Evolutionary conservation across 192 early-diverging fungal species (phyloP).

Genomic region (Phycomyces nitens): DNA sequence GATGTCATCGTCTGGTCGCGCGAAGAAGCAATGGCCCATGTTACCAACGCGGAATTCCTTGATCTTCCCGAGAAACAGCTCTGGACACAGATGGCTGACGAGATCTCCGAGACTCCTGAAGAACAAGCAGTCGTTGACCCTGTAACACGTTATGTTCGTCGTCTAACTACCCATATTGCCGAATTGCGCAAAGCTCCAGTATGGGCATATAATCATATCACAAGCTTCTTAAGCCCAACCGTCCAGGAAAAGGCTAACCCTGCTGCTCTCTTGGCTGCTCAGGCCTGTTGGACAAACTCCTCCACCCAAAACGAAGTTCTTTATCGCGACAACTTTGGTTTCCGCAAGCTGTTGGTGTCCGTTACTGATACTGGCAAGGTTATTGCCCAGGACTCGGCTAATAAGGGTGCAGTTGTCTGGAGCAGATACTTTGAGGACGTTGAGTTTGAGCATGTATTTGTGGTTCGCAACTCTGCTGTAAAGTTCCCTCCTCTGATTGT

Average conservation of each 20-base stretch:
- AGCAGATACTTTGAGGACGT: conserved; percentile 46
- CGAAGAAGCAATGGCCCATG: conserved; percentile 79
- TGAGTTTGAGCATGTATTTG: conserved; percentile 43
- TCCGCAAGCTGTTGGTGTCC: conserved; percentile 87
- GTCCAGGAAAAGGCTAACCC: conserved; percentile 1
- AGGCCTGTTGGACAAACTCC: conserved; percentile 15
- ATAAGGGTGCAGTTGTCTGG: conserved; percentile 78
- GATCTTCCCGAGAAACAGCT: conserved; percentile 74
- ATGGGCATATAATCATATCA: conserved; percentile 40
- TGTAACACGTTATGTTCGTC: conserved; percentile 62
- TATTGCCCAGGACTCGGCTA: conserved; percentile 76
- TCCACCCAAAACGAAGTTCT: conserved; percentile 16
- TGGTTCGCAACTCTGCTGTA: conserved; percentile 59
- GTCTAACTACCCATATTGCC: conserved; percentile 47
- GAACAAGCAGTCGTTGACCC: conserved; percentile 44
- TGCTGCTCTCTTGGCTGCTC: conserved; percentile 9
- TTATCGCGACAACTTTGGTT: conserved; percentile 69
- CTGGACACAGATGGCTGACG: conserved; percentile 66
- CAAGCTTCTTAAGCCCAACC: conserved; percentile 13
- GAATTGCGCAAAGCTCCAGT: conserved; percentile 47
- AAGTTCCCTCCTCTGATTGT: conserved; percentile 73
- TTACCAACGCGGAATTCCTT: conserved; percentile 67
- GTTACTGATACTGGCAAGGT: conserved; percentile 76
- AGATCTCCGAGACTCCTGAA: conserved; percentile 55
- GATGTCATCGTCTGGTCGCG: conserved; percentile 64